These are phyloP conservation scores for Monilinia laxa DNA, from an alignment of 2,329 filamentous ascomycete species.

Conservation along the genomic window DNA sequence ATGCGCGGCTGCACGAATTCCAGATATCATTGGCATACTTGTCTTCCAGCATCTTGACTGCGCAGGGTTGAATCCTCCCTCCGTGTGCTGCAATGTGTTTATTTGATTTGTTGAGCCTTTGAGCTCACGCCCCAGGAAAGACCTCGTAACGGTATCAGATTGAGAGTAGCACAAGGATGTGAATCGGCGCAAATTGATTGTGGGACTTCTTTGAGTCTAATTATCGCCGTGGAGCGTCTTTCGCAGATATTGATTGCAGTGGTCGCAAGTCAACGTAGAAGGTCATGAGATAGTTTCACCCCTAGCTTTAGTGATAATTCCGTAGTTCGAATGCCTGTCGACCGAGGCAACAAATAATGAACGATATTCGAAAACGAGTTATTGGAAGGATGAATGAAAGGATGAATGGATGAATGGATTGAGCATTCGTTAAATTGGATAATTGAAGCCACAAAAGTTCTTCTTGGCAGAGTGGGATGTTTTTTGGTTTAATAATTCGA, in stretches of 20 bases:
- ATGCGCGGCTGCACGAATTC: constrained; percentile 4
- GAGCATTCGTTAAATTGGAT: not conserved
- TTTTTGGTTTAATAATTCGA: not conserved
- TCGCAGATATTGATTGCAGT: constrained; percentile 25
- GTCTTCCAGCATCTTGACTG: constrained; percentile 46
- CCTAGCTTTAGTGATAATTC: constrained; percentile 25
- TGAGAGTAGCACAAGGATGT: constrained; percentile 10
- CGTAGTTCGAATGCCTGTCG: constrained; percentile 14
- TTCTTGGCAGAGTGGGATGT: constrained; percentile 18
- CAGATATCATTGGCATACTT: constrained; percentile 42
- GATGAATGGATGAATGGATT: not conserved
- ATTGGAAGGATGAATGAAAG: not conserved
- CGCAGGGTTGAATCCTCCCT: constrained; percentile 28
- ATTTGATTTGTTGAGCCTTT: constrained; percentile 24
- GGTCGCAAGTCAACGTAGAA: constrained; percentile 29
- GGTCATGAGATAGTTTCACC: constrained; percentile 32
- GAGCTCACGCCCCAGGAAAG: constrained; percentile 28
- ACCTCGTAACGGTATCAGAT: constrained; percentile 6
- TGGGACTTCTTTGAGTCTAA: not conserved
- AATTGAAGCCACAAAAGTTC: constrained; percentile 17
- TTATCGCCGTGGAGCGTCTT: constrained; percentile 1
- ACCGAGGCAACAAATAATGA: constrained; percentile 20
- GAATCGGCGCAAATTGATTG: constrained; percentile 23
- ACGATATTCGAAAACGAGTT: constrained; percentile 3
- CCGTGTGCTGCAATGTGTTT: constrained; percentile 32